phyloP scores from a whole-genome alignment of 352 stramenopile genomes.

The Albugo laibachii region DNA sequence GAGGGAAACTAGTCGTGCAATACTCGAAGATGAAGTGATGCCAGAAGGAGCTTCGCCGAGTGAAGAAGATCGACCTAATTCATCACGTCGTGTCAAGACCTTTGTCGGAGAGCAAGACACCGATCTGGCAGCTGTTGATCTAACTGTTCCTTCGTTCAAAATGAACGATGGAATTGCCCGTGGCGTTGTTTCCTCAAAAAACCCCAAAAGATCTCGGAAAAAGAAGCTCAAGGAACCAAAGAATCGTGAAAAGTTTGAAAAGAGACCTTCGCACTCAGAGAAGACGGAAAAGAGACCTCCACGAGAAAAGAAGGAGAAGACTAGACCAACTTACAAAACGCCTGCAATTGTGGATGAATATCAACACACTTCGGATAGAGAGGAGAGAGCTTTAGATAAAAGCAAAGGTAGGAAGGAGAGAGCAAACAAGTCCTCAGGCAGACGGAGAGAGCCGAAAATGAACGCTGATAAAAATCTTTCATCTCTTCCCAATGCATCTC shows the following conservation, averaged over 20 bases:
- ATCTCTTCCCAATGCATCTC: too few species aligned
- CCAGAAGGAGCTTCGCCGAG: slow-evolving; percentile 47
- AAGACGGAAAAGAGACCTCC: too few species aligned
- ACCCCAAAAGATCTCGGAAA: slow-evolving; percentile 31
- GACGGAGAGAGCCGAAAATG: slow-evolving; percentile 7
- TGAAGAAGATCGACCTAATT: slow-evolving; percentile 24
- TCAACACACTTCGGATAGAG: slow-evolving; percentile 6
- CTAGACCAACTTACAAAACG: slow-evolving; percentile 27
- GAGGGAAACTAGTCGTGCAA: slow-evolving; percentile 20
- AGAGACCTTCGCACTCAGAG: too few species aligned
- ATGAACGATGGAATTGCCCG: slow-evolving; percentile 8
- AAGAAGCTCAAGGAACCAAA: too few species aligned
- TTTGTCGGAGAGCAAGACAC: slow-evolving; percentile 19
- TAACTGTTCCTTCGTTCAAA: slow-evolving; percentile 52
- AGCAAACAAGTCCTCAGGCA: slow-evolving; percentile 16
- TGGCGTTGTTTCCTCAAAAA: slow-evolving; percentile 10
- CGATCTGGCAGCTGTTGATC: slow-evolving; percentile 52
- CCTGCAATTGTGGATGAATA: slow-evolving; percentile 7
- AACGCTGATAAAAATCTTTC: not conserved
- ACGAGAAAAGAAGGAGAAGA: slow-evolving; percentile 31
- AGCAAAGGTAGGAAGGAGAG: slow-evolving; percentile 20
- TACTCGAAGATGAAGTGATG: slow-evolving; percentile 64
- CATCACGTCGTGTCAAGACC: slow-evolving; percentile 28
- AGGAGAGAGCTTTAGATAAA: slow-evolving; percentile 22
- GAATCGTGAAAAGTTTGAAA: too few species aligned